Base-by-base conservation (phyloP, 108 stramenopile genomes). In the Cyclotella cryptica region DNA sequence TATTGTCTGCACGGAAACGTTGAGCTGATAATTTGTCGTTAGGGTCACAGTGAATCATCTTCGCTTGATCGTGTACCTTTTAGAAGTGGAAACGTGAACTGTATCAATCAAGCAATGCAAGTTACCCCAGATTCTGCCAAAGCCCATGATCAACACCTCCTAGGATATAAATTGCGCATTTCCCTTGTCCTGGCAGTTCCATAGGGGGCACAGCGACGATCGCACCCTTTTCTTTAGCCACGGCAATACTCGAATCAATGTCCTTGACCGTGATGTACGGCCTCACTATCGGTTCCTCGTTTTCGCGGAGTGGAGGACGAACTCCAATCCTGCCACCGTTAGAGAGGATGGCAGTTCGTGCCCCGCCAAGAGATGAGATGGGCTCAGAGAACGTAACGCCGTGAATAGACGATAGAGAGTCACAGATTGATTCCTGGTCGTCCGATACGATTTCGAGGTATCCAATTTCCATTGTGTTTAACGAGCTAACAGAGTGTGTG, bases 101-200 rank as follows among this genome's bases (percentile, higher is more conserved):
- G 35, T 6, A 35, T 35, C 35, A 35, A 35, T 35, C 35, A 35
- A 35, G 35, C 35, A 6, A 35, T 35, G 35, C 35, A 35, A 35
- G n/a, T 35, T 6, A 35, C 2, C 35, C 35, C 35, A 6, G 6
- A 35, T 35, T 35, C 22, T 55, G 22, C 55, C 55, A 55, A 19
- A 55, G 22, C 3, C 55, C 55, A 55, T 55, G 24, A 12, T 55
- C 55, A 55, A 55, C 55, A n/a, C 55, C 55, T 22, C 24, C 55
- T 21, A 55, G 24, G 24, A 55, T 55, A 55, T 55, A 55, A 55
- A 55, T 55, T 12, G 55, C 55, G 24, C 55, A 55, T 24, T 24
- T 24, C 8, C 55, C 55, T 8, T 24, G n/a, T 3, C 55, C 55
- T 8, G 12, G 11, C n/a, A 55, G n/a, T 24, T 24, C 55, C 55